Evolutionary conservation across 2,329 filamentous ascomycete species (phyloP).

Genomic region (Fusarium nisikadoi): DNA sequence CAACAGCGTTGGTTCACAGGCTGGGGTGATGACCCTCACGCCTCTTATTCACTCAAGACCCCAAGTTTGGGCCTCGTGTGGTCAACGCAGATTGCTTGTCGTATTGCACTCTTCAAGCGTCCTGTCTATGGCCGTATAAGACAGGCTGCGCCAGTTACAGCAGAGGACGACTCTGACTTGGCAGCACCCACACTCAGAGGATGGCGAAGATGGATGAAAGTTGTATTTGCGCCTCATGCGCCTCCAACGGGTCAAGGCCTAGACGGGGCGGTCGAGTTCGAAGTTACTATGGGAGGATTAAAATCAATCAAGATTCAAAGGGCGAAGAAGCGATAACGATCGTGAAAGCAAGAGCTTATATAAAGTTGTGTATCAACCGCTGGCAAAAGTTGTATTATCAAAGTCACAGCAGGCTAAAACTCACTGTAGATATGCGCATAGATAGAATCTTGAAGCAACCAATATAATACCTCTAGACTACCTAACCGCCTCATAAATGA

Average conservation of each 20-base stretch:
- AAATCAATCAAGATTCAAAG: constrained; percentile 46
- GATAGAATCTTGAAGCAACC: constrained; percentile 1
- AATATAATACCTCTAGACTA: constrained; percentile 22
- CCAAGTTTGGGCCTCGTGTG: constrained; percentile 89
- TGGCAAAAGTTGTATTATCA: not conserved
- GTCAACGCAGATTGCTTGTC: constrained; percentile 87
- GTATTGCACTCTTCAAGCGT: constrained; percentile 82
- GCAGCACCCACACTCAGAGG: constrained; percentile 61
- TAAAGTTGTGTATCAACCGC: not conserved
- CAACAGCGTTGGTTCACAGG: constrained; percentile 96
- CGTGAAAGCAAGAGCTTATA: not conserved
- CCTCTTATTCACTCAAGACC: constrained; percentile 72
- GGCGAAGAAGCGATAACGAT: not conserved
- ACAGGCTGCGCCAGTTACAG: constrained; percentile 49
- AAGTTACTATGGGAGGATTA: constrained; percentile 76
- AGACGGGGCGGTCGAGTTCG: constrained; percentile 72
- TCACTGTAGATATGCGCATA: not conserved
- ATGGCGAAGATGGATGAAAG: constrained; percentile 83
- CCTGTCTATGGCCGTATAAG: constrained; percentile 61
- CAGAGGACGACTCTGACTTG: constrained; percentile 54
- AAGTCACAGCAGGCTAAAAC: not conserved
- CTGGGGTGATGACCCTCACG: constrained; percentile 79
- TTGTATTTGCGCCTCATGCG: constrained; percentile 88
- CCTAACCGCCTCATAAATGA: constrained; percentile 17
- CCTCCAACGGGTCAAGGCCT: constrained; percentile 61